These are phyloP conservation scores for Cryphonectria nitschkei DNA, from an alignment of 2,329 filamentous ascomycete genomes.

Conservation along the genomic window DNA sequence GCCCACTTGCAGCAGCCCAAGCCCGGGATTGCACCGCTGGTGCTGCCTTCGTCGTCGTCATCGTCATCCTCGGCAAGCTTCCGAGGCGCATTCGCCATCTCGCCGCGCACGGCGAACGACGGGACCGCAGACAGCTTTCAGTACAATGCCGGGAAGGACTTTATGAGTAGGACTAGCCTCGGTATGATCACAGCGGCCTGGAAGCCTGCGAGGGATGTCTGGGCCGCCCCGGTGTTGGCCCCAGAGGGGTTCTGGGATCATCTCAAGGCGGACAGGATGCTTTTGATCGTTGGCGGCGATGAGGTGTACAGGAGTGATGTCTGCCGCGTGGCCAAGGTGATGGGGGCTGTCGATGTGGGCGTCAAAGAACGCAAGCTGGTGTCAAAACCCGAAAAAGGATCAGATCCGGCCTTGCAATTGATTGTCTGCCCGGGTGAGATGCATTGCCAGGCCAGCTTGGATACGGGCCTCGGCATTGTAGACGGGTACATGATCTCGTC, in stretches of 20 bases:
- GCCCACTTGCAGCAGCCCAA: conserved; percentile 31
- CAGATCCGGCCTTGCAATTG: conserved; percentile 23
- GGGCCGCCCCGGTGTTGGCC: conserved; percentile 30
- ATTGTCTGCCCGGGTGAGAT: conserved; percentile 30
- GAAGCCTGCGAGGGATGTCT: conserved; percentile 29
- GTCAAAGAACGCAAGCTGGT: neutral
- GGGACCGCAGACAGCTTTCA: conserved; percentile 28
- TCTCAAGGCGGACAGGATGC: conserved; percentile 24
- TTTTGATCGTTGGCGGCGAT: conserved; percentile 28
- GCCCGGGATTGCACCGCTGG: conserved; percentile 28
- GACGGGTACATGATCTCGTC: conserved; percentile 23
- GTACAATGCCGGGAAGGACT: conserved; percentile 32
- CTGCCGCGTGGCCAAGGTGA: conserved; percentile 27
- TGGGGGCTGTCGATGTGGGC: conserved; percentile 22
- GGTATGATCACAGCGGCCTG: conserved; percentile 26
- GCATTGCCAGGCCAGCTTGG: conserved; percentile 29
- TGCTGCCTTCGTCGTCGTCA: neutral
- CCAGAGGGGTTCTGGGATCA: conserved; percentile 27
- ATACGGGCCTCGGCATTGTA: conserved; percentile 26
- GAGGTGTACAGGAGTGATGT: conserved; percentile 31
- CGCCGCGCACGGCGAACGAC: conserved; percentile 31
- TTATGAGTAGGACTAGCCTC: conserved; percentile 25
- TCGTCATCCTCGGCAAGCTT: conserved; percentile 19
- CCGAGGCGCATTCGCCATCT: conserved; percentile 30
- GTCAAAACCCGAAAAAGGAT: neutral